phyloP scores from a whole-genome alignment of 441 rosid species.

The Erodium trifolium region DNA sequence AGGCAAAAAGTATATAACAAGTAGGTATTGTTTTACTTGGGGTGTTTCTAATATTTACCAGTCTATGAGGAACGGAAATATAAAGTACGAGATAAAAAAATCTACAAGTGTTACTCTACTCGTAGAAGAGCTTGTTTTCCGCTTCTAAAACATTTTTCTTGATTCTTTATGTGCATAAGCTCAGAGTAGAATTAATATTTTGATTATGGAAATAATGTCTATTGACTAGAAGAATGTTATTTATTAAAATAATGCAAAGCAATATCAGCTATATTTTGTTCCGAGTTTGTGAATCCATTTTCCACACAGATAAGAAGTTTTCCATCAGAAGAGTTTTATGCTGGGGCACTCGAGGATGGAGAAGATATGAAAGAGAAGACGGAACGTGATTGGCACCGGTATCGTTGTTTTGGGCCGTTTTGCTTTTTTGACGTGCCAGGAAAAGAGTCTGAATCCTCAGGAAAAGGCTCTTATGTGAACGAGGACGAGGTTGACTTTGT shows the following conservation, averaged over 20 bases:
- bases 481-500: slow-evolving; percentile 75
- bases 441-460: slow-evolving; percentile 69
- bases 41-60: background rate
- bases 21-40: background rate
- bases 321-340: slow-evolving; percentile 83
- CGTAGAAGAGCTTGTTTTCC: too few relatives aligned
- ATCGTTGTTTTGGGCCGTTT: slow-evolving; percentile 79
- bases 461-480: slow-evolving; percentile 79
- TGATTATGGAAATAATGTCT: background rate
- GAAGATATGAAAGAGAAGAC: slow-evolving; percentile 54
- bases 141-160: too few relatives aligned
- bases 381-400: slow-evolving; percentile 65
- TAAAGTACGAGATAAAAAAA: too few relatives aligned
- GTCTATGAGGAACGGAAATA: background rate
- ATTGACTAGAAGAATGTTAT: background rate
- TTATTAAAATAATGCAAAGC: background rate
- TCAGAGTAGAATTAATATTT: background rate
- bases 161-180: background rate
- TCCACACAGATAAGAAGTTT: slow-evolving; percentile 66
- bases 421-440: slow-evolving; percentile 81
- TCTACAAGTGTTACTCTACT: too few relatives aligned
- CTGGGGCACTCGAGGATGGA: slow-evolving; percentile 73
- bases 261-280: background rate
- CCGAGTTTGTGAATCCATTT: slow-evolving; percentile 7
- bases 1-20: background rate